phyloP scores from a whole-genome alignment of 306 rosid genomes.

The Acmispon strigosus region DNA sequence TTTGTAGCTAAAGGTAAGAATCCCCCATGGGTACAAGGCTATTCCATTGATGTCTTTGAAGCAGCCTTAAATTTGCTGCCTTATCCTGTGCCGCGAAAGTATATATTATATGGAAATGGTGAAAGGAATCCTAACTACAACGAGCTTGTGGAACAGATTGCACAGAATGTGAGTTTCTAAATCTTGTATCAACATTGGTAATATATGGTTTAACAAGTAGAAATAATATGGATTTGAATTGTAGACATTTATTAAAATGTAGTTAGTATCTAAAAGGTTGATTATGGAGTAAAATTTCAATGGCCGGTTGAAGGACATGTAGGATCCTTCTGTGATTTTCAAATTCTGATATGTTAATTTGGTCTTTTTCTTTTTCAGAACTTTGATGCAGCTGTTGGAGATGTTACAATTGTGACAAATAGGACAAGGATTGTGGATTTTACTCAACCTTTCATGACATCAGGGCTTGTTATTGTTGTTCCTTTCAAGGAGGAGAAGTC shows the following conservation, averaged over 20 bases:
- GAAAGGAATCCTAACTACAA: slow-evolving; percentile 49
- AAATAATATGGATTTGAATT: not conserved
- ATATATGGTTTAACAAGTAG: not conserved
- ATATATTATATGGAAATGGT: slow-evolving; percentile 61
- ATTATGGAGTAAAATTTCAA: not conserved
- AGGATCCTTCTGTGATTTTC: not conserved
- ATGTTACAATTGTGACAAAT: slow-evolving; percentile 70
- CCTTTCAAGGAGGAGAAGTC: slow-evolving; percentile 52
- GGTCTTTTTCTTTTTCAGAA: slow-evolving; percentile 37
- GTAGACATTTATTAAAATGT: not conserved
- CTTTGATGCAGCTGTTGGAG: slow-evolving; percentile 81
- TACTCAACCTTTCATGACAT: slow-evolving; percentile 74
- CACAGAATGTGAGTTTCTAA: slow-evolving; percentile 62
- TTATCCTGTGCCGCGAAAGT: slow-evolving; percentile 64
- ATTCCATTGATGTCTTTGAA: slow-evolving; percentile 75
- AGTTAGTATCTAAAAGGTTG: not conserved
- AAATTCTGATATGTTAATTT: slow-evolving; percentile 15
- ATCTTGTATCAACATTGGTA: not conserved
- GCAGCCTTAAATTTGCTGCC: slow-evolving; percentile 73
- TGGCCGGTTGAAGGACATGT: not conserved
- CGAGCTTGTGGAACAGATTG: slow-evolving; percentile 43
- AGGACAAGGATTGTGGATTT: slow-evolving; percentile 79
- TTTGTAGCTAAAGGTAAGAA: slow-evolving; percentile 53
- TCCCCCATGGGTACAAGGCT: slow-evolving; percentile 72
- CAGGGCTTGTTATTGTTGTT: slow-evolving; percentile 77